These are phyloP conservation scores for Macadamia integrifolia DNA, from an alignment of 164 flowering plant genomes.

Conservation along the genomic window DNA sequence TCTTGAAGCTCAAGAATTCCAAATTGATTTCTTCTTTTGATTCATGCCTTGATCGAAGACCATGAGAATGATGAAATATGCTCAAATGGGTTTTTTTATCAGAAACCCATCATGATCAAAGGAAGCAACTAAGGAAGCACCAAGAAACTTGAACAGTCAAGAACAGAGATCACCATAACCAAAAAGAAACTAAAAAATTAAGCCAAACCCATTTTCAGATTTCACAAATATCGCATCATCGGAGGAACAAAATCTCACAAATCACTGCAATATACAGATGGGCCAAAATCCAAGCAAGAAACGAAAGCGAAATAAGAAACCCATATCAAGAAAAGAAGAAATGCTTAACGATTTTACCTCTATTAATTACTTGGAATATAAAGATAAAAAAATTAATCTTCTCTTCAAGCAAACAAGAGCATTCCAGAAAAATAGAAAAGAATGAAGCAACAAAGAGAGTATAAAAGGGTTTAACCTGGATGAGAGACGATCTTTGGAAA, in stretches of 20 bases:
- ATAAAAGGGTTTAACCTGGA: too few species aligned
- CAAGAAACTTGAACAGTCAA: background rate
- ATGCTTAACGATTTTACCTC: background rate
- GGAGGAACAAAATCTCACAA: background rate
- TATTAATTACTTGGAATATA: too few species aligned
- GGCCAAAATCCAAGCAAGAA: background rate
- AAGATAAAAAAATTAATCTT: too few species aligned
- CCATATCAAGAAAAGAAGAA: background rate
- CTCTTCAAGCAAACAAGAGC: background rate
- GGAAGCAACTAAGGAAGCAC: background rate
- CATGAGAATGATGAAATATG: background rate
- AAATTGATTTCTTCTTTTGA: too few species aligned
- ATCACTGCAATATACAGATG: background rate
- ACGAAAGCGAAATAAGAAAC: background rate
- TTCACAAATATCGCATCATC: background rate
- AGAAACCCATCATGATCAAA: background rate
- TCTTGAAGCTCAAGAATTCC: background rate
- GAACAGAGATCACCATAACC: background rate
- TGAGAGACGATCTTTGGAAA: too few species aligned
- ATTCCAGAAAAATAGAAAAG: background rate
- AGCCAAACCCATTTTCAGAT: background rate
- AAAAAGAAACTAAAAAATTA: too few species aligned
- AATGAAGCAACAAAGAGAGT: background rate
- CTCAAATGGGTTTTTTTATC: too few species aligned
- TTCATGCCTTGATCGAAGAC: background rate